Percentiles rank a stretch among this genome's conserved stretches.
Conservation (phyloP, 2,329 filamentous ascomycete genomes). For the Clonostachys sp. region DNA sequence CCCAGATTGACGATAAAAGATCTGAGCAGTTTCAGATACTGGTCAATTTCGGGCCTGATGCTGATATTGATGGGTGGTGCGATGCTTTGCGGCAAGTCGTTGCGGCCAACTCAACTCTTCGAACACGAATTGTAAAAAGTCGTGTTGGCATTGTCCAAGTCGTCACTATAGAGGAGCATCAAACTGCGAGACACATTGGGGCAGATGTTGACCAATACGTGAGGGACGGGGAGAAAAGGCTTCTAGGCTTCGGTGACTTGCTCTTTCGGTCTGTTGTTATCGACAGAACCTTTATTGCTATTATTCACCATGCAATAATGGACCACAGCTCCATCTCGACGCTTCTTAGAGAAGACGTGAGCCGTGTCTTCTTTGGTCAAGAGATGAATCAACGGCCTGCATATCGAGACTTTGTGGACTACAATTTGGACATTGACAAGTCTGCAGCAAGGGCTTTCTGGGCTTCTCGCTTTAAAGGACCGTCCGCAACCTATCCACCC, state of each 20-base stretch:
- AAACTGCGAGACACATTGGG: too few species aligned
- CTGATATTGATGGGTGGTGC: neutral
- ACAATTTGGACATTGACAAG: neutral
- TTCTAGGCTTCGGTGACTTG: neutral
- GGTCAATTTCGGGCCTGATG: neutral
- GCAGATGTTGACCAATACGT: neutral
- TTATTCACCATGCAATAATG: conserved; percentile 1
- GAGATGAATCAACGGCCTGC: neutral
- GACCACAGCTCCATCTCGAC: neutral
- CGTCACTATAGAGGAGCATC: neutral
- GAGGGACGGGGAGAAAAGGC: neutral
- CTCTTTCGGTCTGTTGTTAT: neutral
- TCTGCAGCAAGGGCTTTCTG: neutral
- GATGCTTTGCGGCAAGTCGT: neutral
- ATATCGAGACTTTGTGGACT: neutral
- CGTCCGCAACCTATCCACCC: neutral
- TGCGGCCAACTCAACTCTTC: neutral
- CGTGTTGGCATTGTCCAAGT: neutral
- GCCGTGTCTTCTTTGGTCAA: neutral
- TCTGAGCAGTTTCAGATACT: neutral
- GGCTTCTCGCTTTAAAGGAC: conserved; percentile 1
- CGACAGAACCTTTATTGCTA: neutral
- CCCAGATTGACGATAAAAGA: neutral
- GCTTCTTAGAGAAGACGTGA: neutral
- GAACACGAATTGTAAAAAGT: conserved; percentile 1